Evolutionary conservation across 345 rosid species (phyloP).

Genomic region (Microthlaspi erraticum): DNA sequence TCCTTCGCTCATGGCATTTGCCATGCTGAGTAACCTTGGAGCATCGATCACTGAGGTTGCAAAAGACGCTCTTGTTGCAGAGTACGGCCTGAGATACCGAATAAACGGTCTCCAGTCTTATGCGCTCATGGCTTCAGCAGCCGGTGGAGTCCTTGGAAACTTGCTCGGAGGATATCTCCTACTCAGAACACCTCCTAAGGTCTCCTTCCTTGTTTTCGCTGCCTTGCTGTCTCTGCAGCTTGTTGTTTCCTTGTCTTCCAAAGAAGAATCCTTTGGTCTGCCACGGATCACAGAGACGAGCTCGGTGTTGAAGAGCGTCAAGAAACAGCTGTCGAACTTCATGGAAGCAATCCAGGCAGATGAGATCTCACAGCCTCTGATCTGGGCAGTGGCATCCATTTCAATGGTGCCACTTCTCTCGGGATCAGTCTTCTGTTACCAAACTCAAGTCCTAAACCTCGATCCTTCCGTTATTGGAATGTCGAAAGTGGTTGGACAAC

Average conservation of each 20-base stretch:
- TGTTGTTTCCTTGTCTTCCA: constrained; percentile 50
- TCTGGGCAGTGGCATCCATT: constrained; percentile 76
- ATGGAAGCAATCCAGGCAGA: constrained; percentile 57
- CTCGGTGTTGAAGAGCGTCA: constrained; percentile 53
- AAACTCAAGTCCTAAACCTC: constrained; percentile 75
- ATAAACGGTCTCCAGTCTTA: constrained; percentile 69
- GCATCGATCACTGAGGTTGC: constrained; percentile 90
- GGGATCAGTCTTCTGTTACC: constrained; percentile 85
- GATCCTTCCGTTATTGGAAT: constrained; percentile 75
- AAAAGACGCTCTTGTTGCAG: constrained; percentile 88
- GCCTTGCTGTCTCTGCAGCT: constrained; percentile 64
- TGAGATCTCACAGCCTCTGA: constrained; percentile 60
- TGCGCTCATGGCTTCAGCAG: constrained; percentile 86
- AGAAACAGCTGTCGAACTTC: constrained; percentile 61
- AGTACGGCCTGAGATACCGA: constrained; percentile 66
- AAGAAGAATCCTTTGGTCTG: constrained; percentile 67
- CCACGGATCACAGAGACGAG: constrained; percentile 40
- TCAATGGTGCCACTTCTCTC: constrained; percentile 73
- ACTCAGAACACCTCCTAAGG: constrained; percentile 52
- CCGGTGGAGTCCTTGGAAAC: constrained; percentile 84
- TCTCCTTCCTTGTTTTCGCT: constrained; percentile 63
- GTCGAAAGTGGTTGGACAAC: constrained; percentile 81
- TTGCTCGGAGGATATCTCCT: constrained; percentile 74
- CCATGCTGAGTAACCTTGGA: constrained; percentile 77
- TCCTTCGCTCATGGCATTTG: constrained; percentile 67